phyloP scores from a whole-genome alignment of 768 basidiomycete genomes.

The Albatrellus ellisii region DNA sequence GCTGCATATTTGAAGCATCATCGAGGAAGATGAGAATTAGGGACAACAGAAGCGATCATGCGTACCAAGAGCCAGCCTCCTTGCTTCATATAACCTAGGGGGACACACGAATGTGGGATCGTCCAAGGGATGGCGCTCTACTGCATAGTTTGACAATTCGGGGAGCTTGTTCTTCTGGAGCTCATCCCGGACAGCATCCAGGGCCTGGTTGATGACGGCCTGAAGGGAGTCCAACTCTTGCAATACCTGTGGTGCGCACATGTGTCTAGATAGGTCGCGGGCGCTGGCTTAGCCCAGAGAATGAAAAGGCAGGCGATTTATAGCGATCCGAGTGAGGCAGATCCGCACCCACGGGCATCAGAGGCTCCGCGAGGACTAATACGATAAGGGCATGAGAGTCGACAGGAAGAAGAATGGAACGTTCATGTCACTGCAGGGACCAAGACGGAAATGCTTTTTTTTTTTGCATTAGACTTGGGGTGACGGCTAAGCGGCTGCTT shows the following conservation, averaged over 20 bases:
- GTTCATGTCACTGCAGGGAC: too few relatives aligned
- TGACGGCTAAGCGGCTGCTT: too few relatives aligned
- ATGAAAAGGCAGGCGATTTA: too few relatives aligned
- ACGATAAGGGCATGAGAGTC: too few relatives aligned
- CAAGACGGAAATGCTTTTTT: too few relatives aligned
- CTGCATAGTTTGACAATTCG: conserved; percentile 1
- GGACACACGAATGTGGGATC: conserved; percentile 2
- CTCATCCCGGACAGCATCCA: conserved; percentile 8
- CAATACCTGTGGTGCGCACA: not conserved
- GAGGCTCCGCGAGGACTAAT: too few relatives aligned
- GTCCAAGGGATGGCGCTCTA: conserved; percentile 2
- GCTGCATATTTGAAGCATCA: not conserved
- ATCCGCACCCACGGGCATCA: too few relatives aligned
- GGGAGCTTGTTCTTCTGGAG: conserved; percentile 1
- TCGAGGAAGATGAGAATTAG: not conserved
- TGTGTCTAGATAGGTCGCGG: too few relatives aligned
- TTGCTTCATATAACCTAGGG: conserved; percentile 2
- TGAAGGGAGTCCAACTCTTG: conserved; percentile 8
- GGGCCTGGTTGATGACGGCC: conserved; percentile 14
- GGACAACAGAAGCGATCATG: not conserved
- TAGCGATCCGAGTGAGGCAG: too few relatives aligned
- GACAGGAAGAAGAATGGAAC: too few relatives aligned
- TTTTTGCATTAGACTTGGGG: too few relatives aligned
- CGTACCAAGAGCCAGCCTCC: conserved; percentile 3
- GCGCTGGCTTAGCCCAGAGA: too few relatives aligned